Conservation (phyloP, 2,329 filamentous ascomycete genomes). For the Penicillium corylophilum region DNA sequence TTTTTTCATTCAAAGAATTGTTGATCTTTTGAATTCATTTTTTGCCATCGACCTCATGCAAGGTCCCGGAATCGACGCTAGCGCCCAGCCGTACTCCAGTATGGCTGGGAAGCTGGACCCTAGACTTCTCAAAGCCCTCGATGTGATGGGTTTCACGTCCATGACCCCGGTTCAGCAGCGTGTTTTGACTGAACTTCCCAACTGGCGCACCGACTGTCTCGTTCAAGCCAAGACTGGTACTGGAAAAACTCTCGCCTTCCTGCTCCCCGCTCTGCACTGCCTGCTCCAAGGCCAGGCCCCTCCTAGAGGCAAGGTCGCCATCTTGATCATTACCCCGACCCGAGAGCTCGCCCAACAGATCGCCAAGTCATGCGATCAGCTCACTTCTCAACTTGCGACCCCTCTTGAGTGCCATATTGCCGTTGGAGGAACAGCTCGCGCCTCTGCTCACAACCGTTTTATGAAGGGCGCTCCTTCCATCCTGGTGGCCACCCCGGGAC, state of each 20-base stretch:
- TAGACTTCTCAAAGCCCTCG: constrained; percentile 32
- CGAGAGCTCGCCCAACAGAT: constrained; percentile 53
- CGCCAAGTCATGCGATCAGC: constrained; percentile 46
- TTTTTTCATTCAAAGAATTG: neutral
- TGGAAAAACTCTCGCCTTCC: constrained; percentile 52
- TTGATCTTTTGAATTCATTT: neutral
- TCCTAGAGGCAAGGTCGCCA: constrained; percentile 42
- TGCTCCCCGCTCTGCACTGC: constrained; percentile 49
- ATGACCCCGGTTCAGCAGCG: constrained; percentile 58
- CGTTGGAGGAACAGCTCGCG: constrained; percentile 40
- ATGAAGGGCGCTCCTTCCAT: constrained; percentile 34
- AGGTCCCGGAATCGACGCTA: constrained; percentile 16
- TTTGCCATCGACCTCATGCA: constrained; percentile 9
- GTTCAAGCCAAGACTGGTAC: constrained; percentile 55
- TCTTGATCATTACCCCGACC: constrained; percentile 50
- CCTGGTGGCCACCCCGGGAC: constrained; percentile 50
- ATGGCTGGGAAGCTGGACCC: constrained; percentile 39
- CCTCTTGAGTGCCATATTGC: constrained; percentile 47
- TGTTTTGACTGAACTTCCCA: constrained; percentile 52
- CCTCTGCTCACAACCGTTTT: constrained; percentile 28
- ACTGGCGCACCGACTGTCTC: constrained; percentile 52
- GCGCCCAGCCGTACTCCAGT: constrained; percentile 27
- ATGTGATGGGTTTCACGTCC: constrained; percentile 33
- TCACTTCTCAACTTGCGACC: constrained; percentile 41
- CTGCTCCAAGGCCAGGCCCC: constrained; percentile 36